These are phyloP conservation scores for Zygoascus hellenicus DNA, from an alignment of 1,139 yeast species.

Conservation along the genomic window DNA sequence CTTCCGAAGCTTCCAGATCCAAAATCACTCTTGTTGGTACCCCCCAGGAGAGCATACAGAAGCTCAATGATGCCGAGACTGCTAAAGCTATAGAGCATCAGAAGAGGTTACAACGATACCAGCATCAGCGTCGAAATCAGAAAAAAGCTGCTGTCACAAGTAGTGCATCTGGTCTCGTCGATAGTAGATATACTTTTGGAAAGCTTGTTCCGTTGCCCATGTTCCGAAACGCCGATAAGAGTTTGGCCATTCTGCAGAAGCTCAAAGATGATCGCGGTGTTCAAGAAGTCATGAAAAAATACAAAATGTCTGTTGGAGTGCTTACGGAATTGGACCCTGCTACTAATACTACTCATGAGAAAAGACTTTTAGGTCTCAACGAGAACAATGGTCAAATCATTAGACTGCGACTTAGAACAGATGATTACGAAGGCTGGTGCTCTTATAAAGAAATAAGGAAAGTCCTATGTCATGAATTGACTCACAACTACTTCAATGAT, in stretches of 20 bases:
- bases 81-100: constrained; percentile 23
- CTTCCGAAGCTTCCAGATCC: constrained; percentile 20
- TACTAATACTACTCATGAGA: constrained; percentile 31
- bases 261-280: constrained; percentile 35
- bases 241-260: constrained; percentile 29
- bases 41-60: constrained; percentile 21
- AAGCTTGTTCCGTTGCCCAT: constrained; percentile 31
- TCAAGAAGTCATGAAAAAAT: constrained; percentile 34
- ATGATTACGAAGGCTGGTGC: constrained; percentile 37
- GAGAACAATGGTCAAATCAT: constrained; percentile 35
- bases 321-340: constrained; percentile 39
- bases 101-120: constrained; percentile 14
- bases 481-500: constrained; percentile 36
- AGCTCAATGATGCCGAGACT: constrained; percentile 27
- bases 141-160: constrained; percentile 12
- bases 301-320: constrained; percentile 34
- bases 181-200: constrained; percentile 31
- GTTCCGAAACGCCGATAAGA: constrained; percentile 31
- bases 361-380: constrained; percentile 34
- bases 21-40: constrained; percentile 30
- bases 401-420: constrained; percentile 37
- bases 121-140: constrained; percentile 16
- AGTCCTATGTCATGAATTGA: constrained; percentile 38
- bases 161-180: background rate
- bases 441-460: constrained; percentile 33